Conservation (phyloP, 345 rosid species). For the Nephelium lappaceum region DNA sequence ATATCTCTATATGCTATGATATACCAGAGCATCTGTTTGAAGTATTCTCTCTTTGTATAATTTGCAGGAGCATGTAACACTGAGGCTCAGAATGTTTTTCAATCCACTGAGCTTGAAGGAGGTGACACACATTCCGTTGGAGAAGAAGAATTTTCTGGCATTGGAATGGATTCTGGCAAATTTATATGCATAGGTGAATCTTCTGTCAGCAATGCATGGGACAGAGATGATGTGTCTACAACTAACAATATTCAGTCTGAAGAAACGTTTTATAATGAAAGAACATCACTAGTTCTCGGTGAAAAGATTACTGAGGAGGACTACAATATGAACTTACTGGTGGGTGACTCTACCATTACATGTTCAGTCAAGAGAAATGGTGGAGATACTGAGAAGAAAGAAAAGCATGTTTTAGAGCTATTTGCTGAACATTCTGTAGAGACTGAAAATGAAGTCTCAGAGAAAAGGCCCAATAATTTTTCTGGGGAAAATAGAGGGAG, state of each 20-base stretch:
- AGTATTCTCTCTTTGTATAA: not conserved
- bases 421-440: conserved; percentile 1
- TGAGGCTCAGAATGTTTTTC: not conserved
- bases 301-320: not conserved
- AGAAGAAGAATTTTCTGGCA: not conserved
- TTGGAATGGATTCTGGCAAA: not conserved
- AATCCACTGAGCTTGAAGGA: not conserved
- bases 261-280: conserved; percentile 11
- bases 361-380: conserved; percentile 1
- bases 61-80: conserved; percentile 8
- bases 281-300: conserved; percentile 9
- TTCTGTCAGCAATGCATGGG: conserved; percentile 5
- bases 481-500: conserved; percentile 8
- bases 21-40: not conserved
- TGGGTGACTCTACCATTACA: conserved; percentile 1
- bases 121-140: not conserved
- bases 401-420: not conserved
- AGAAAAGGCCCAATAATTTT: not conserved
- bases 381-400: conserved; percentile 10
- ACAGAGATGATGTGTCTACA: conserved; percentile 9
- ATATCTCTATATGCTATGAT: conserved; percentile 4
- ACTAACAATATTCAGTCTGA: not conserved
- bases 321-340: conserved; percentile 14
- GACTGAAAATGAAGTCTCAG: conserved; percentile 6
- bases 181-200: not conserved